These are phyloP conservation scores for Fusarium scirpi DNA, from an alignment of 2,329 filamentous ascomycete genomes.

Conservation along the genomic window DNA sequence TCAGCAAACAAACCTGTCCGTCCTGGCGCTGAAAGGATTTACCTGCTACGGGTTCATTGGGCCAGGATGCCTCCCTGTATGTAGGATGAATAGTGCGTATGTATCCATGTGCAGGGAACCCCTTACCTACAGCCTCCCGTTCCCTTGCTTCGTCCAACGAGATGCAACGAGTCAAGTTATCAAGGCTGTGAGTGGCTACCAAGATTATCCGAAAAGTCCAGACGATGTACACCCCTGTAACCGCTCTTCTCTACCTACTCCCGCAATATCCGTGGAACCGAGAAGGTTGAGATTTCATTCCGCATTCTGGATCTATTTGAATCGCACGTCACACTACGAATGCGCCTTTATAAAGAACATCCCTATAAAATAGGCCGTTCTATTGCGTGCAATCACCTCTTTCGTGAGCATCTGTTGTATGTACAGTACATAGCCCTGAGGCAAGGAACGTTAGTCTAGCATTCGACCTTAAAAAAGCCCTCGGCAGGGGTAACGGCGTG, in stretches of 20 bases:
- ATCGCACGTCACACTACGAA: background rate
- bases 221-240: constrained; percentile 5
- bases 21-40: constrained; percentile 19
- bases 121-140: constrained; percentile 1
- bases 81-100: background rate
- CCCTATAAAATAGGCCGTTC: constrained; percentile 9
- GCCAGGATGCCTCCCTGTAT: constrained; percentile 4
- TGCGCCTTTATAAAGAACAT: constrained; percentile 14
- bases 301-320: constrained; percentile 24
- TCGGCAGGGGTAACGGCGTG: constrained; percentile 29
- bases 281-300: constrained; percentile 26
- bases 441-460: constrained; percentile 1
- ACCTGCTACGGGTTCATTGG: constrained; percentile 4
- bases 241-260: constrained; percentile 13
- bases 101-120: background rate
- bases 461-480: background rate
- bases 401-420: background rate
- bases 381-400: constrained; percentile 26
- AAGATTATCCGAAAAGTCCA: constrained; percentile 13
- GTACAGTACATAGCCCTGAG: background rate
- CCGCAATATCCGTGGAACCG: constrained; percentile 10
- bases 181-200: constrained; percentile 18
- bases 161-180: constrained; percentile 4
- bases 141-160: background rate
- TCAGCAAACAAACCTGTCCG: constrained; percentile 4